Conservation (phyloP, 2,329 filamentous ascomycete genomes). For the Penicillium glabrum region DNA sequence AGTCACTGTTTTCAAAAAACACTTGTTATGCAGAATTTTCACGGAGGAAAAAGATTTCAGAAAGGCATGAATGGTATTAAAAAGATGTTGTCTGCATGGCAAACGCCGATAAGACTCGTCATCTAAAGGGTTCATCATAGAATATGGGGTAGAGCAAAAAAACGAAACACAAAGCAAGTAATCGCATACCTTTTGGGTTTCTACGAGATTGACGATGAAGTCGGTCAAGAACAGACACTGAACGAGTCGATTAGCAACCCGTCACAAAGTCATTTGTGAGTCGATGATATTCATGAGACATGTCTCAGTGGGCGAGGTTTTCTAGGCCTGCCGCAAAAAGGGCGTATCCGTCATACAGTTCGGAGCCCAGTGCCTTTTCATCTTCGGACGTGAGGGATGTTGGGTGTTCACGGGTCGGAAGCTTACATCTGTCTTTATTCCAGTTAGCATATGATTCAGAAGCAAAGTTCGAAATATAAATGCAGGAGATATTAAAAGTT, state of each 20-base stretch:
- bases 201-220: conserved; percentile 7
- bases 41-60: conserved; percentile 38
- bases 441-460: conserved; percentile 16
- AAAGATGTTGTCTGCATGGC: conserved; percentile 60
- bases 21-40: not conserved
- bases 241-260: conserved; percentile 28
- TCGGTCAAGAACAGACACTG: conserved; percentile 10
- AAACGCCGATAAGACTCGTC: conserved; percentile 65
- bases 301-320: conserved; percentile 97
- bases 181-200: conserved; percentile 17
- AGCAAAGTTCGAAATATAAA: conserved; percentile 13
- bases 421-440: conserved; percentile 29
- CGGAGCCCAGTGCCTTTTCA: conserved; percentile 91
- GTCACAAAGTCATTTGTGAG: conserved; percentile 19
- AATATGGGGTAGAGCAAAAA: conserved; percentile 12
- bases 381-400: conserved; percentile 31
- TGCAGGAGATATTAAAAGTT: conserved; percentile 42
- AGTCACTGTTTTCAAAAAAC: conserved; percentile 9
- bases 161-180: not conserved
- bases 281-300: conserved; percentile 17
- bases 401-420: not conserved
- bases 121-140: conserved; percentile 58
- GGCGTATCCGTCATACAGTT: conserved; percentile 82
- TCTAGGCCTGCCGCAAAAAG: conserved; percentile 94
- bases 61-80: conserved; percentile 62